Percentiles rank a stretch among this genome's conserved stretches.
Evolutionary conservation across 2,329 filamentous ascomycete genomes (phyloP).

Genomic region (Cephalotrichum gorgonifer): DNA sequence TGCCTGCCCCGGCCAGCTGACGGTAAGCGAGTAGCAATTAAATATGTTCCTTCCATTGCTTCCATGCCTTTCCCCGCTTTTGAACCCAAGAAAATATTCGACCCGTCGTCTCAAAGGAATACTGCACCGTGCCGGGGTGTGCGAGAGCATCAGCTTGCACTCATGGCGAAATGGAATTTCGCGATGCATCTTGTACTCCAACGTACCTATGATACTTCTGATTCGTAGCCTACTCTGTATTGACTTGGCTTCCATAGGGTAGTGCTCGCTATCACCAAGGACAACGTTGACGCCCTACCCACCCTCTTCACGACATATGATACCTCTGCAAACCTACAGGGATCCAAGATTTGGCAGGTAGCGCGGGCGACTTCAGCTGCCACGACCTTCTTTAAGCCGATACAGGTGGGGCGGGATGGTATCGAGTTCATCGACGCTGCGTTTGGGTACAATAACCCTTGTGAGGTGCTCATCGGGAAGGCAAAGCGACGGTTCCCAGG

Average conservation of each 20-base stretch:
- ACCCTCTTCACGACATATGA: conserved; percentile 18
- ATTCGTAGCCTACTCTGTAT: not conserved
- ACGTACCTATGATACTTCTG: conserved; percentile 10
- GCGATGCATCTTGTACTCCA: conserved; percentile 12
- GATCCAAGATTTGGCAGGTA: conserved; percentile 18
- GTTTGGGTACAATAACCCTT: conserved; percentile 20
- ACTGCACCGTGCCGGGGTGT: conserved; percentile 8
- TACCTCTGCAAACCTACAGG: conserved; percentile 8
- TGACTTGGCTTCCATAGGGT: conserved; percentile 7
- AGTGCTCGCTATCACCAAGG: conserved; percentile 17
- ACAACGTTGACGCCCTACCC: conserved; percentile 9
- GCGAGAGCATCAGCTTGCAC: conserved; percentile 9
- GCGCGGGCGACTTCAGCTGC: conserved; percentile 18
- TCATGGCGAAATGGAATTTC: conserved; percentile 13
- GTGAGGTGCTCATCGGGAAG: conserved; percentile 17
- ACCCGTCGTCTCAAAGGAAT: too few relatives aligned
- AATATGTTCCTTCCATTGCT: too few relatives aligned
- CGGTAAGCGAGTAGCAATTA: too few relatives aligned
- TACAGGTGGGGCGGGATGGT: conserved; percentile 14
- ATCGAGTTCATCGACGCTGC: conserved; percentile 19
- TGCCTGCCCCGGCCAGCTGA: too few relatives aligned
- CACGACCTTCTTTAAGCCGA: conserved; percentile 19
- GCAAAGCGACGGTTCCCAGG: conserved; percentile 14
- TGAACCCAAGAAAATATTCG: too few relatives aligned
- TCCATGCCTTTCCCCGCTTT: too few relatives aligned